Conservation (phyloP, 2,329 filamentous ascomycete genomes). For the Nemania bipapillata region DNA sequence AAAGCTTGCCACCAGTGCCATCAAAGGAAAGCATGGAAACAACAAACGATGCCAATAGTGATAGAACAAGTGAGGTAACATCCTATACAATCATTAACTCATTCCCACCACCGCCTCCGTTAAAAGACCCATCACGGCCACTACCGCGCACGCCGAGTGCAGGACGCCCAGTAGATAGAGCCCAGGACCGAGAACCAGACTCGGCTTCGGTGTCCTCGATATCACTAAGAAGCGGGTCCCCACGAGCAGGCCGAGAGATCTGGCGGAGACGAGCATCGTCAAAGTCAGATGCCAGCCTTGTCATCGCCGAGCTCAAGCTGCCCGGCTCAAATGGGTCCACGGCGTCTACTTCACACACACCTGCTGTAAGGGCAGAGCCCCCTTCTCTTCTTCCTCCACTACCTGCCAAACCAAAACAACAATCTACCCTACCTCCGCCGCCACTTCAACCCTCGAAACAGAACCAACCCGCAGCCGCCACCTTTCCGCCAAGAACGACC, state of each 20-base stretch:
- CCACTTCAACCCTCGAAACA: slow-evolving; percentile 25
- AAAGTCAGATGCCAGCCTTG: slow-evolving; percentile 60
- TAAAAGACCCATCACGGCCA: slow-evolving; percentile 47
- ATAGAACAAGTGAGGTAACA: slow-evolving; percentile 37
- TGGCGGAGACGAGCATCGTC: slow-evolving; percentile 64
- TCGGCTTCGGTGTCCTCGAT: slow-evolving; percentile 39
- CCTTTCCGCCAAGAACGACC: slow-evolving; percentile 43
- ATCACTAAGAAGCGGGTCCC: slow-evolving; percentile 42
- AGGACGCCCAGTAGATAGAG: slow-evolving; percentile 31
- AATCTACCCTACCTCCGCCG: slow-evolving; percentile 43
- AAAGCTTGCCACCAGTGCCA: slow-evolving; percentile 39
- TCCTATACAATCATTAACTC: slow-evolving; percentile 42
- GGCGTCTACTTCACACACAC: slow-evolving; percentile 41
- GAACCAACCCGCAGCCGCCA: slow-evolving; percentile 9
- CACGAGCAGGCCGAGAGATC: slow-evolving; percentile 50
- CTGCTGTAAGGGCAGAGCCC: slow-evolving; percentile 34
- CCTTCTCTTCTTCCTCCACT: slow-evolving; percentile 44
- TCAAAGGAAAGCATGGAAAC: slow-evolving; percentile 43
- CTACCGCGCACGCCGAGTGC: slow-evolving; percentile 42
- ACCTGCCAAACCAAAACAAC: slow-evolving; percentile 32
- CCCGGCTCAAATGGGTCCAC: slow-evolving; percentile 63
- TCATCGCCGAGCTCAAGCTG: slow-evolving; percentile 62
- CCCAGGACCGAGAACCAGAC: slow-evolving; percentile 21
- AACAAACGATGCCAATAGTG: slow-evolving; percentile 45
- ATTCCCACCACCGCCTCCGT: slow-evolving; percentile 48